phyloP scores from a whole-genome alignment of 192 early-diverging fungal genomes.

The Mortierella alpina region DNA sequence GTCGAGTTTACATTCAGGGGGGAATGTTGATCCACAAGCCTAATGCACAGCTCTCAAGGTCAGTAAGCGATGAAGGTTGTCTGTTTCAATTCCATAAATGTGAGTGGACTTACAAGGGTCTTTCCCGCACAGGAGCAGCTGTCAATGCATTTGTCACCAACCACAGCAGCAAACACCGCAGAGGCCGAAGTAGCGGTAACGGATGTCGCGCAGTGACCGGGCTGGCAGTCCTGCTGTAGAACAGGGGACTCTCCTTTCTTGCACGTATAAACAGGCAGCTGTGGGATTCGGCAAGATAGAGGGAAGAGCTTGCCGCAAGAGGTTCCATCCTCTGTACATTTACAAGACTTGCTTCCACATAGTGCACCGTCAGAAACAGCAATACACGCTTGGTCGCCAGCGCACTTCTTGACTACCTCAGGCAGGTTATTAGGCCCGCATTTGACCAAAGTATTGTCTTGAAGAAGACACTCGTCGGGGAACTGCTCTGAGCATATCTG shows the following conservation, averaged over 20 bases:
- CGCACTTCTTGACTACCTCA: not conserved
- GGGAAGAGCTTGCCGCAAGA: conserved; percentile 1
- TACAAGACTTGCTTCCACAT: not conserved
- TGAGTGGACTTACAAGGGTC: not conserved
- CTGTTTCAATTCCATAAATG: not conserved
- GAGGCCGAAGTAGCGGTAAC: not conserved
- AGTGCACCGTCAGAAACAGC: not conserved
- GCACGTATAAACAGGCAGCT: not conserved
- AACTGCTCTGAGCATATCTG: not conserved
- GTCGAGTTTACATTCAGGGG: not conserved
- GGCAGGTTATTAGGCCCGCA: not conserved
- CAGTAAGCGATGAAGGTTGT: not conserved
- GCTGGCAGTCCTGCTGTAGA: not conserved
- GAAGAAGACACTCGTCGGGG: not conserved
- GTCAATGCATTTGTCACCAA: not conserved
- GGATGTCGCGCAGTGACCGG: not conserved
- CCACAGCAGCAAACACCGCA: not conserved
- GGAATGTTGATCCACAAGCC: conserved; percentile 15
- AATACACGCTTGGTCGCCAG: not conserved
- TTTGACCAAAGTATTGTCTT: not conserved
- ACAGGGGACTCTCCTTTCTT: conserved; percentile 3
- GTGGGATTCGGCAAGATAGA: not conserved
- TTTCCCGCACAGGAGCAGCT: not conserved
- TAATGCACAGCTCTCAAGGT: not conserved
- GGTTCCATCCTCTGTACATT: not conserved